A percentile compares a stretch with the other conserved stretches of the same genome.
Evolutionary conservation across 2,329 filamentous ascomycete species (phyloP).

Genomic region (Calonectria crousiana): DNA sequence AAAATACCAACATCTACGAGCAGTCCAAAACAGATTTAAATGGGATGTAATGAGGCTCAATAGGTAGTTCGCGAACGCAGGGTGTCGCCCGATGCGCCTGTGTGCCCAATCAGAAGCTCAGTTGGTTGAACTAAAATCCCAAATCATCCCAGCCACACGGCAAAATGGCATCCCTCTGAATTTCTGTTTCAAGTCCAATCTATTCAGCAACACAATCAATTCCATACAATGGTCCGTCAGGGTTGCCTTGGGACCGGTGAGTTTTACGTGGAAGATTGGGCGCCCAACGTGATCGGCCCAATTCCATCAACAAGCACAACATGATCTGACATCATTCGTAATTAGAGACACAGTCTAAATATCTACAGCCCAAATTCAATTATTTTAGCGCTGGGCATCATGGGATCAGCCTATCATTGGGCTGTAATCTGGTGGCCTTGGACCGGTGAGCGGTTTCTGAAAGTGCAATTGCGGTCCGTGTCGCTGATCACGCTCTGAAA

Average conservation of each 20-base stretch:
- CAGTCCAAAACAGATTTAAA: too few relatives aligned
- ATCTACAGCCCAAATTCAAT: background rate
- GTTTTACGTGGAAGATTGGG: background rate
- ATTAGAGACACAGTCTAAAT: accelerated
- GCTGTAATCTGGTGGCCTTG: background rate
- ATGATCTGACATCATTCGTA: background rate
- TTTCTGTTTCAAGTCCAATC: background rate
- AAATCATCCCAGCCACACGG: too few relatives aligned
- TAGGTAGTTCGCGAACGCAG: too few relatives aligned
- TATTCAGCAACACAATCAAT: background rate
- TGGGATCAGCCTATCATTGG: background rate
- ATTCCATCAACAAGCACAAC: background rate
- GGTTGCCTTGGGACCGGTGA: background rate
- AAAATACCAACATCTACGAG: too few relatives aligned
- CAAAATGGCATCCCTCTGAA: too few relatives aligned
- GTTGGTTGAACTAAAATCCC: too few relatives aligned
- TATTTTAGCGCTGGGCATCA: background rate
- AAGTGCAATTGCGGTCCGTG: background rate
- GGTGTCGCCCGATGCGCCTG: too few relatives aligned
- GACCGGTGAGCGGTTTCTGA: background rate
- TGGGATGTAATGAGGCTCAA: too few relatives aligned
- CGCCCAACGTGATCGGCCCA: background rate
- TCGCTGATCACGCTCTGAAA: background rate
- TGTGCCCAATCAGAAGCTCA: too few relatives aligned
- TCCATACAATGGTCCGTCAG: too few relatives aligned